phyloP scores from a whole-genome alignment of 441 rosid genomes.

The Gossypium gossypioides region DNA sequence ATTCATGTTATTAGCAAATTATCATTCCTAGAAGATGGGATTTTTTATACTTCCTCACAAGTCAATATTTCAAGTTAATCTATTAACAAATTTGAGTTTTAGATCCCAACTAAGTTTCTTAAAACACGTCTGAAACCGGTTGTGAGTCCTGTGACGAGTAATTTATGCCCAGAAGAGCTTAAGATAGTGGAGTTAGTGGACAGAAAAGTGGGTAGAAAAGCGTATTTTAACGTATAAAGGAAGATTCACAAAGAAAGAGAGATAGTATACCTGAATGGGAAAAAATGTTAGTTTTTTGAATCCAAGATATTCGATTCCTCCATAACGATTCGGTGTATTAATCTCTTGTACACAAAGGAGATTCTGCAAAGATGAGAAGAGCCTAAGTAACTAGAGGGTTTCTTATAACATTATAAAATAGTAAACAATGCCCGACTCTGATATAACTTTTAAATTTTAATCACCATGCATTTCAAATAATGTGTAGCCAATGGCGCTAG shows the following conservation, averaged over 20 bases:
- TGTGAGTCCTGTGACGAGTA: background rate
- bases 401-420: background rate
- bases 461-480: background rate
- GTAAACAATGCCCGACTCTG: background rate
- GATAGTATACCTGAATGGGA: slow-evolving; percentile 65
- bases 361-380: slow-evolving; percentile 42
- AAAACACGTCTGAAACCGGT: background rate
- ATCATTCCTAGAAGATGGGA: background rate
- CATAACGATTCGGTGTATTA: slow-evolving; percentile 70
- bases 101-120: background rate
- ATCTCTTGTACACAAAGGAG: slow-evolving; percentile 61
- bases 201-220: background rate
- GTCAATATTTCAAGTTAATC: background rate
- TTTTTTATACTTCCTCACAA: background rate
- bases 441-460: background rate
- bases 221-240: background rate
- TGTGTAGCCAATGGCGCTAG: background rate
- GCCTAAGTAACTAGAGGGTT: background rate
- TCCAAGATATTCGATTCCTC: slow-evolving; percentile 69
- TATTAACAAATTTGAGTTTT: background rate
- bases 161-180: background rate
- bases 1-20: background rate
- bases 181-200: background rate
- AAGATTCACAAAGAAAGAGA: background rate
- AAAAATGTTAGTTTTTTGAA: slow-evolving; percentile 80